Evolutionary conservation across 257 asterid genomes (phyloP), one percentile per base, ranked within the genome.

Genomic region (Solanum chmielewskii): DNA sequence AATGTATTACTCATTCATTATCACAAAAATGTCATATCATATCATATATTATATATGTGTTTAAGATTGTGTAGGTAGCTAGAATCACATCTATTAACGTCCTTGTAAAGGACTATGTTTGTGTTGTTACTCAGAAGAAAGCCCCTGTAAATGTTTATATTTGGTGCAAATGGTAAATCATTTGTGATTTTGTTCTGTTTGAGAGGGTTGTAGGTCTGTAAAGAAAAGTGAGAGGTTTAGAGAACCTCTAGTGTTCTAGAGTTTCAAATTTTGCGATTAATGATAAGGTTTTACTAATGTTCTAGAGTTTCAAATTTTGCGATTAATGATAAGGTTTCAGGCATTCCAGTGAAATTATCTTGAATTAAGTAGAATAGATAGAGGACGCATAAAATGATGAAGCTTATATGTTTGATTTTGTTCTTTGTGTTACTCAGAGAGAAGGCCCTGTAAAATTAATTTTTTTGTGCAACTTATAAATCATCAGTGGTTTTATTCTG

Each of bases 121-220:
- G 98, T 60, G 98, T 97, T 74, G 98, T 97, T 76, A 95, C 99
- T 89, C 98, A 97, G 95, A 95, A 97, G 96, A 97, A 95, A 95
- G 98, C 95, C 81, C 99, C 98, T 88, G 98, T 84, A 84, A 42
- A 56, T 35, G 62, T 41, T 11, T n/a, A 25, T 2, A 21, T n/a
- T 11, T 56, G 23, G 6, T 18, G 25, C 15, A 20, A 14, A 20
- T 37, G 21, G 44, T 71, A 10, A 21, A 39, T 74, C 4, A 5
- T 74, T 37, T 41, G 39, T 37, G 39, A 1, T 37, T 37, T 37
- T 37, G 39, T 37, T 37, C 39, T 37, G 39, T 37, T 37, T 37
- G 39, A 37, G 39, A 5, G 39, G 1, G 39, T 35, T 35, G 39
- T 37, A 37, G 39, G 39, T 37, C 39, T 37, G 39, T 37, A 37